Evolutionary conservation across 2,329 filamentous ascomycete species (phyloP).

Genomic region (Periconia sp.): DNA sequence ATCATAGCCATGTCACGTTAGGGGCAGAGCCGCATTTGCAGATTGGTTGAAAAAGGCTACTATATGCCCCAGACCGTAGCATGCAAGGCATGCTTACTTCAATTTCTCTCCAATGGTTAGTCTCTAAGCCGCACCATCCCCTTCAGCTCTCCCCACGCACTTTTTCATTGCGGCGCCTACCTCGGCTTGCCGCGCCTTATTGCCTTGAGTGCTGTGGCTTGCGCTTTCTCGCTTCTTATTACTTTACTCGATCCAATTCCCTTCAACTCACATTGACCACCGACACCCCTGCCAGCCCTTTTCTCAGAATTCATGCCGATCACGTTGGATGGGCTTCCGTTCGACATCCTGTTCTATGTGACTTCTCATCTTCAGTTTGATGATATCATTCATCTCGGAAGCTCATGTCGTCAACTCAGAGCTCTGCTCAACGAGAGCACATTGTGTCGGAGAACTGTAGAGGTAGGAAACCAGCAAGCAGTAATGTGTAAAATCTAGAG

Average conservation of each 20-base stretch:
- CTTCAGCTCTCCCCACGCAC: too few species aligned
- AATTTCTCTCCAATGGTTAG: too few species aligned
- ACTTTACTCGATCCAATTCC: neutral
- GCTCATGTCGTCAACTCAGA: conserved; percentile 59
- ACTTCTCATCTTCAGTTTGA: conserved; percentile 61
- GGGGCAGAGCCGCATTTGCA: neutral
- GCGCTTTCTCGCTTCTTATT: neutral
- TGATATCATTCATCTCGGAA: conserved; percentile 64
- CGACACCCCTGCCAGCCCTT: too few species aligned
- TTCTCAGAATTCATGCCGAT: conserved; percentile 29
- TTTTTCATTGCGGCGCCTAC: neutral
- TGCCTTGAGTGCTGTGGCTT: neutral
- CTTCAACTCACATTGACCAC: too few species aligned
- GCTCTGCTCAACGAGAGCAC: conserved; percentile 60
- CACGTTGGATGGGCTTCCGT: conserved; percentile 59
- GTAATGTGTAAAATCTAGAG: conserved; percentile 14
- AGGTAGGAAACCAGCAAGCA: conserved; percentile 53
- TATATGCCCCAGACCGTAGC: too few species aligned
- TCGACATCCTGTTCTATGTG: conserved; percentile 69
- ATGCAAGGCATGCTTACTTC: too few species aligned
- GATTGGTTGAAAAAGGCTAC: too few species aligned
- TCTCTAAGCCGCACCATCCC: too few species aligned
- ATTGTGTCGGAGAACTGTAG: conserved; percentile 63
- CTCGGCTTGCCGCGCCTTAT: neutral
- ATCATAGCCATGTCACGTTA: neutral